phyloP scores from a whole-genome alignment of 2,329 filamentous ascomycete genomes.

The Trichoderma polysporum region DNA sequence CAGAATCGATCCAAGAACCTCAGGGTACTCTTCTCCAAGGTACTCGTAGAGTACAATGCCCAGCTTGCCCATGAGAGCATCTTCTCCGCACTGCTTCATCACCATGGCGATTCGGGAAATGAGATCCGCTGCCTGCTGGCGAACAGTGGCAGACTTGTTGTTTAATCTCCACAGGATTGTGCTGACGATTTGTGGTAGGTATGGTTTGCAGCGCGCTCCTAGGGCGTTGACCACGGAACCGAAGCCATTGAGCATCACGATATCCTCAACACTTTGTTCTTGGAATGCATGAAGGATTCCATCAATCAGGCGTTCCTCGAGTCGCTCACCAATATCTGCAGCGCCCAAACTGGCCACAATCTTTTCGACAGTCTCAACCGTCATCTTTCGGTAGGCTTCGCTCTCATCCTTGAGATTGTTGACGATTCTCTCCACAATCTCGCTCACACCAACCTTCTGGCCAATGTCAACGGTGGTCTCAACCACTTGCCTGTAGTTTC shows the following conservation, averaged over 20 bases:
- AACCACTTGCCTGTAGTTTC: constrained; percentile 96
- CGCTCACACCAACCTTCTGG: constrained; percentile 94
- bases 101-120: constrained; percentile 97
- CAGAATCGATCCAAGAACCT: constrained; percentile 94
- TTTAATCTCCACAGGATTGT: constrained; percentile 96
- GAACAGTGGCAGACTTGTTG: constrained; percentile 95
- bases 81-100: constrained; percentile 98
- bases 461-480: constrained; percentile 97
- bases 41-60: constrained; percentile 96
- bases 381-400: constrained; percentile 98
- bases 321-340: constrained; percentile 85
- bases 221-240: constrained; percentile 96
- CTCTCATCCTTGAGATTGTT: constrained; percentile 97
- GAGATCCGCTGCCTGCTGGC: constrained; percentile 93
- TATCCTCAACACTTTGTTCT: constrained; percentile 94
- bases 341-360: constrained; percentile 89
- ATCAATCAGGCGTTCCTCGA: constrained; percentile 93
- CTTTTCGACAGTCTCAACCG: constrained; percentile 96
- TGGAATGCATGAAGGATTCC: constrained; percentile 96
- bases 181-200: constrained; percentile 93
- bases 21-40: constrained; percentile 95
- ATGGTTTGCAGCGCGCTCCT: constrained; percentile 90
- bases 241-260: constrained; percentile 95
- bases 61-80: constrained; percentile 92
- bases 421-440: constrained; percentile 91